Base-by-base conservation (phyloP, 352 stramenopile genomes). In the Sclerospora graminicola region DNA sequence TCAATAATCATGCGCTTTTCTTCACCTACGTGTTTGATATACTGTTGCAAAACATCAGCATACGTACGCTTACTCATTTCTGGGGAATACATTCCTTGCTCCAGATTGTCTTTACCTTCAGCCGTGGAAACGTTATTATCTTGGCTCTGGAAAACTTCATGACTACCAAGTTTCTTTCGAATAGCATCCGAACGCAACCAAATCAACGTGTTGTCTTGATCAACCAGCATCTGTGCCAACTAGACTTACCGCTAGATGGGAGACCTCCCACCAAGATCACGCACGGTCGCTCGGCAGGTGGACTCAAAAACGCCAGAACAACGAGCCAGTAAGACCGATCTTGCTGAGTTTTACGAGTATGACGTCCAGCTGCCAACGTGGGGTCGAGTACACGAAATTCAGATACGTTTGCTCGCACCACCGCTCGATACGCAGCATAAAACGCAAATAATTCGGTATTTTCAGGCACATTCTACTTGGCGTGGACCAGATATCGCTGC, bases 321-420 rank as follows among this genome's bases (percentile, higher is more conserved):
- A n/a, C n/a, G n/a, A n/a, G n/a, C n/a, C n/a, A n/a, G n/a, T n/a
- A n/a, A n/a, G 6, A 87, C 60, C 57, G 60, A 3, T 70, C 57
- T 8, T 53, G 68, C 23, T 82, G 63, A 24, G 46, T 58, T 39
- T 79, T 59, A 15, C 44, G 23, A 5, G 51, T 57, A 10, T 69
- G 63, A 5, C 69, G 51, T 1, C 20, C 49, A 13, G 51, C 53
- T 6, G 64, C 53, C 4, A 87, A 45, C 1, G 42, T 72, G 14
- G n/a, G n/a, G n/a, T n/a, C n/a, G n/a, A n/a, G n/a, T n/a, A n/a
- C n/a, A n/a, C n/a, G n/a, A n/a, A n/a, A 84, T 5, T 71, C 74
- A 21, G 54, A 67, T 23, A 87, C 64, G 47, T 87, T 87, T 21
- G 74, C 74, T 0, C 74, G 71, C 18, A 87, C 74, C 20, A 87